phyloP scores from a whole-genome alignment of 1,284 basidiomycete genomes.

The Microbotryum scabiosae region DNA sequence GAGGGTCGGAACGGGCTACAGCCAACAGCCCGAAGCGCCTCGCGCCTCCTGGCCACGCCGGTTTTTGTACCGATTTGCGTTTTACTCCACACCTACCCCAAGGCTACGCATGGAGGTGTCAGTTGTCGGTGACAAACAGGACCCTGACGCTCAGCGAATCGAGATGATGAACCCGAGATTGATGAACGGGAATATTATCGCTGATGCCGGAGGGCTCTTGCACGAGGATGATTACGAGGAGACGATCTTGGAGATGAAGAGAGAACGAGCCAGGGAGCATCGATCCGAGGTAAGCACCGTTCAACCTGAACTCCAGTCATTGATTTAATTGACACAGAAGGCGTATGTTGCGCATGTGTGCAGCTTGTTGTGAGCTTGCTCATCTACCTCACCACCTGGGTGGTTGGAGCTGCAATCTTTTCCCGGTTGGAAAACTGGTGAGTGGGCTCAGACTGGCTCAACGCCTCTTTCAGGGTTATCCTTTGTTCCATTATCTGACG shows the following conservation, averaged over 20 bases:
- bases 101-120: background rate
- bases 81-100: background rate
- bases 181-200: too few relatives aligned
- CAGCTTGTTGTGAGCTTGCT: constrained; percentile 46
- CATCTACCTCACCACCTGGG: constrained; percentile 54
- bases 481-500: too few relatives aligned
- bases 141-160: background rate
- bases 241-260: constrained; percentile 36
- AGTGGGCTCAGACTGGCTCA: too few relatives aligned
- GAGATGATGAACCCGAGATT: background rate
- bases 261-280: constrained; percentile 47
- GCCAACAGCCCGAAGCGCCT: background rate
- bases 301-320: too few relatives aligned
- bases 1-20: background rate
- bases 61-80: background rate
- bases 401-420: constrained; percentile 54
- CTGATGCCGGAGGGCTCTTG: background rate
- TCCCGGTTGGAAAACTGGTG: constrained; percentile 48
- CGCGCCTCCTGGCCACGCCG: background rate
- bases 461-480: too few relatives aligned
- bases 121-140: background rate
- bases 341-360: background rate
- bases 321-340: background rate
- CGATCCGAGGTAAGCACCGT: constrained; percentile 44
- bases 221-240: constrained; percentile 31